Conservation (phyloP, 78 protist species). For the Blattamonas nauphoetae region DNA sequence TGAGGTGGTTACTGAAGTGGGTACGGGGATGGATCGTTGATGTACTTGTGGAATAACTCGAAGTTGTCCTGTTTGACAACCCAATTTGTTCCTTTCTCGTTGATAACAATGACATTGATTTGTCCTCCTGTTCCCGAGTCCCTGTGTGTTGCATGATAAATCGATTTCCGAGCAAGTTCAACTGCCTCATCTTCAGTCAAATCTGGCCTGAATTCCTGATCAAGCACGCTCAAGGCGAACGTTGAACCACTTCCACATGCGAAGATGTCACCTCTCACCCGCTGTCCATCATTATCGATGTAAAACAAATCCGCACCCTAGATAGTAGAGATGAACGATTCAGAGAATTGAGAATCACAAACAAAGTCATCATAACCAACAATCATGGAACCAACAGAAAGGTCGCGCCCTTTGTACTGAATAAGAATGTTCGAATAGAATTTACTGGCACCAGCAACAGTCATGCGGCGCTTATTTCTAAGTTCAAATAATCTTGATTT, state of each 20-base stretch:
- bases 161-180: constrained; percentile 89
- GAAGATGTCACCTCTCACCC: constrained; percentile 77
- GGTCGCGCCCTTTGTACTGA: constrained; percentile 80
- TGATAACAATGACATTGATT: constrained; percentile 34
- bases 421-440: constrained; percentile 84
- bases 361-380: constrained; percentile 89
- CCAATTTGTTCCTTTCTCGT: constrained; percentile 33
- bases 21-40: neutral
- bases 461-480: constrained; percentile 80
- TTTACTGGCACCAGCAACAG: constrained; percentile 98
- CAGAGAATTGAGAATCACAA: neutral
- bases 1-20: too few relatives aligned
- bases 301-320: constrained; percentile 85
- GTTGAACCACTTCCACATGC: constrained; percentile 97
- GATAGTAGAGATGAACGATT: neutral
- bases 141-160: constrained; percentile 93
- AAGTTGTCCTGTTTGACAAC: constrained; percentile 56
- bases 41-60: neutral
- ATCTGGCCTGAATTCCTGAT: constrained; percentile 70
- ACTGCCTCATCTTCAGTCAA: constrained; percentile 75
- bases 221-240: constrained; percentile 99
- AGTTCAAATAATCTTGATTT: constrained; percentile 49
- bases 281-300: constrained; percentile 90
- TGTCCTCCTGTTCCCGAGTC: constrained; percentile 93
- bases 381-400: constrained; percentile 96